Conservation (phyloP, 202 grass and related monocot species). For the Musa balbisiana region DNA sequence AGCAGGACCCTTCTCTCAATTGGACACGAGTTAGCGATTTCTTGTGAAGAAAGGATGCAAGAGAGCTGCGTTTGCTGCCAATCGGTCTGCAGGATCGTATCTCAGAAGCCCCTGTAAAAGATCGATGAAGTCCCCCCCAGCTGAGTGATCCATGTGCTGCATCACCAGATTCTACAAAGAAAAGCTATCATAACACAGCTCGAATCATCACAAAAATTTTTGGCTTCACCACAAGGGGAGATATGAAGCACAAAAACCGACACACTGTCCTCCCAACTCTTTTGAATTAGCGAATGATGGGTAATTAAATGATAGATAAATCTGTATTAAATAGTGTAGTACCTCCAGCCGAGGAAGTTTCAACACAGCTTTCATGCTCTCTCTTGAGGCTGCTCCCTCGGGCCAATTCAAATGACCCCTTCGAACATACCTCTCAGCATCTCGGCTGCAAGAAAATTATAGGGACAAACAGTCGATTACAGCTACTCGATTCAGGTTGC, state of each 20-base stretch:
- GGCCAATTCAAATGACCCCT: slow-evolving; percentile 86
- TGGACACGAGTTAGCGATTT: background rate
- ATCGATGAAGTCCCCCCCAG: slow-evolving; percentile 64
- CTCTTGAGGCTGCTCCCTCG: slow-evolving; percentile 61
- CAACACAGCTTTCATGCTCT: slow-evolving; percentile 83
- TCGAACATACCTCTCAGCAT: slow-evolving; percentile 65
- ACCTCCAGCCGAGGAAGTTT: slow-evolving; percentile 60
- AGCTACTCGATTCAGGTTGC: background rate
- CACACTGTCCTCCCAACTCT: no score
- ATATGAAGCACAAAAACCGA: background rate
- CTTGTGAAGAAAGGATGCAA: slow-evolving; percentile 58
- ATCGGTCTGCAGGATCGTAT: slow-evolving; percentile 56
- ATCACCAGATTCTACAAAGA: slow-evolving; percentile 62
- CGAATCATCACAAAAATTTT: background rate
- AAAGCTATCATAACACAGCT: background rate
- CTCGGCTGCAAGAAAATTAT: slow-evolving; percentile 40
- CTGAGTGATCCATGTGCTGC: slow-evolving; percentile 62
- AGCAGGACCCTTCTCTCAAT: no score
- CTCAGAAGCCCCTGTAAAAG: slow-evolving; percentile 66
- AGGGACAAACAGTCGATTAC: background rate
- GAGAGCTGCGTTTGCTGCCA: slow-evolving; percentile 55
- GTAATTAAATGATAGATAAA: background rate
- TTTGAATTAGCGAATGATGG: background rate
- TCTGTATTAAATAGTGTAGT: background rate
- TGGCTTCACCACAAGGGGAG: no score